A percentile compares a stretch with the other conserved stretches of the same genome.
Evolutionary conservation across 108 stramenopile genomes (phyloP).

Genomic region (Skeletonema potamos): DNA sequence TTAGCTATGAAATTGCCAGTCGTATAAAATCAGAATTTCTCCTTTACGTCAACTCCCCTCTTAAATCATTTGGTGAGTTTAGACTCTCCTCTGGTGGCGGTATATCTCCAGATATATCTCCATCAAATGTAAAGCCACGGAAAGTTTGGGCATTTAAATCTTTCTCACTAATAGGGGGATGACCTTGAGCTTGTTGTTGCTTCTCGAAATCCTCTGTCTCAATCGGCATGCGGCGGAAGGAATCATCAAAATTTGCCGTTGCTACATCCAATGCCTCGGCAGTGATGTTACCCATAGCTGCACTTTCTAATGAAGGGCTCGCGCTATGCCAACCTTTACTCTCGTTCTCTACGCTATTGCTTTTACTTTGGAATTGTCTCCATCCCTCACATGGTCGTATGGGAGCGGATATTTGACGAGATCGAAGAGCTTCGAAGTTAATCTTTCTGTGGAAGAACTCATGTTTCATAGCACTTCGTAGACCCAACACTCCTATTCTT

Average conservation of each 20-base stretch:
- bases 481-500: conserved; percentile 73
- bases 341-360: conserved; percentile 20
- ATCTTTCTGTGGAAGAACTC: conserved; percentile 80
- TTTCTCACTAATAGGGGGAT: conserved; percentile 45
- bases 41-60: neutral
- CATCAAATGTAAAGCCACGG: conserved; percentile 84
- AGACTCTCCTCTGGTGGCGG: neutral
- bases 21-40: neutral
- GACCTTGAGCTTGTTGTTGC: conserved; percentile 44
- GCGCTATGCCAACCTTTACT: conserved; percentile 22
- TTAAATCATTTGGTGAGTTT: neutral
- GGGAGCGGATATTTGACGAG: conserved; percentile 75
- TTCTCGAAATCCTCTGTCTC: conserved; percentile 73
- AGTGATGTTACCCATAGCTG: conserved; percentile 46
- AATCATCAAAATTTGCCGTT: conserved; percentile 87
- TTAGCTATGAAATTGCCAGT: neutral
- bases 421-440: conserved; percentile 73
- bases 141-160: conserved; percentile 82
- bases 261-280: conserved; percentile 71
- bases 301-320: conserved; percentile 38
- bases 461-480: conserved; percentile 82
- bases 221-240: conserved; percentile 83
- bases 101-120: conserved; percentile 46
- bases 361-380: conserved; percentile 56
- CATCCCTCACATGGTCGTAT: conserved; percentile 90